Conservation (phyloP, 2,329 filamentous ascomycete species). For the Neofusicoccum sp. region DNA sequence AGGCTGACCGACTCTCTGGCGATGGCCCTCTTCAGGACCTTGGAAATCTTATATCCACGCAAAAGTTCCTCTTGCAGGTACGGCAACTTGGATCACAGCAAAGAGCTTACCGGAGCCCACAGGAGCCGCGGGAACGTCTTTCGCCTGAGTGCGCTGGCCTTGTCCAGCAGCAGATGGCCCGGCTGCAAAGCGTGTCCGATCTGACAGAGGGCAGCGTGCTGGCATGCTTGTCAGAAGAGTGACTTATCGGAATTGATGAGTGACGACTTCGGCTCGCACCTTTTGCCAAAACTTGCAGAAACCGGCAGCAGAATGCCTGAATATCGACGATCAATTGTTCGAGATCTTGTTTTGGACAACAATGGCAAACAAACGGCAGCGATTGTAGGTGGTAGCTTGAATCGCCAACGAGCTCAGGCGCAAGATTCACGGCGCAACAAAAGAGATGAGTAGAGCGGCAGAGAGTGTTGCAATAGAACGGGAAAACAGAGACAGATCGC, state of each 20-base stretch:
- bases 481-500: background rate
- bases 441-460: background rate
- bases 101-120: background rate
- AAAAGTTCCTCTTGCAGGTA: background rate
- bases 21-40: background rate
- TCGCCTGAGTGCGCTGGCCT: background rate
- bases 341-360: background rate
- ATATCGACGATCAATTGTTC: background rate
- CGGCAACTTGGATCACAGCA: background rate
- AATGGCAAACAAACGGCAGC: slow-evolving; percentile 7
- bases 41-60: background rate
- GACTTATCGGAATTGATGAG: background rate
- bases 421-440: background rate
- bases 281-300: background rate
- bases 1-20: background rate
- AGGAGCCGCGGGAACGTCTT: background rate
- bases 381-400: background rate
- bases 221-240: slow-evolving; percentile 14
- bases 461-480: background rate
- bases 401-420: background rate
- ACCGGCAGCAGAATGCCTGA: background rate
- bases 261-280: background rate
- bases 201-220: slow-evolving; percentile 6
- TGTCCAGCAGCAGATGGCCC: background rate
- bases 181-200: background rate